phyloP scores from a whole-genome alignment of 192 early-diverging fungal genomes.

The Phycomyces blakesleeanus region DNA sequence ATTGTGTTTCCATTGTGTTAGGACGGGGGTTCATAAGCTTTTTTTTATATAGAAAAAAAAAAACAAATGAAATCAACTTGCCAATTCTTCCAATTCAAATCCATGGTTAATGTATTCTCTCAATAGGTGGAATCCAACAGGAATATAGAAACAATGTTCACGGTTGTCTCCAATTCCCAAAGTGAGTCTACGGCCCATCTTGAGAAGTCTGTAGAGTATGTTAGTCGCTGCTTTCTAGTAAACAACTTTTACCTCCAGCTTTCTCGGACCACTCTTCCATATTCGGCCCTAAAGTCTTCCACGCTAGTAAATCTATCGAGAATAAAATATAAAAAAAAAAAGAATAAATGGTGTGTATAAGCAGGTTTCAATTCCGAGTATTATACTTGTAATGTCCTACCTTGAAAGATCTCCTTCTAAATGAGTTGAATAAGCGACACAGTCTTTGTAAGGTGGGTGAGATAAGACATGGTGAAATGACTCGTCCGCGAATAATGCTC shows the following conservation, averaged over 20 bases:
- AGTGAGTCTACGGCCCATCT: conserved; percentile 66
- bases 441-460: conserved; percentile 95
- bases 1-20: no score
- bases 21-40: neutral
- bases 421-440: conserved; percentile 78
- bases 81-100: conserved; percentile 86
- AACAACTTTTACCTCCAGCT: conserved; percentile 52
- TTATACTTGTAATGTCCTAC: conserved; percentile 9
- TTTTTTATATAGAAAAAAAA: no score
- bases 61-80: conserved; percentile 17
- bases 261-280: conserved; percentile 66
- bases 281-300: conserved; percentile 71
- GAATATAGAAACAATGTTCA: conserved; percentile 85
- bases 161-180: conserved; percentile 94
- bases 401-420: conserved; percentile 83
- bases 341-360: no score
- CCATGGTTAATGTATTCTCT: conserved; percentile 76
- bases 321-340: neutral
- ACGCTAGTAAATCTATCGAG: conserved; percentile 64
- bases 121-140: conserved; percentile 81
- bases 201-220: conserved; percentile 57
- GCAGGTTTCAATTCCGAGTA: neutral
- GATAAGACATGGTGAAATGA: conserved; percentile 86
- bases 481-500: conserved; percentile 65
- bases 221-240: neutral